phyloP scores from a whole-genome alignment of 106 monocot genomes.

The Vanilla planifolia region DNA sequence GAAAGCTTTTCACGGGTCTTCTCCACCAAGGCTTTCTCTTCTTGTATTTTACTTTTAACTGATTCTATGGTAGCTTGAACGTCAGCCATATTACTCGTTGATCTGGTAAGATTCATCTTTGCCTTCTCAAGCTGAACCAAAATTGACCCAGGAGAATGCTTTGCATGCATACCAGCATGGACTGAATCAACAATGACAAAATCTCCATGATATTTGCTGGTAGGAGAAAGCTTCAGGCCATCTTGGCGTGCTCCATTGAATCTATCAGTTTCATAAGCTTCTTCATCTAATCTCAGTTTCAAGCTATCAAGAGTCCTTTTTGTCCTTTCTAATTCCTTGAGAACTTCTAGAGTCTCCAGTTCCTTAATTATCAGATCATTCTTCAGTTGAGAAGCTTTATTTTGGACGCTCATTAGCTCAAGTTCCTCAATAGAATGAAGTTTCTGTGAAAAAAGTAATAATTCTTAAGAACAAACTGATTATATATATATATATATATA shows the following conservation, averaged over 20 bases:
- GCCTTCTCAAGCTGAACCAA: slow-evolving; percentile 66
- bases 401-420: slow-evolving; percentile 27
- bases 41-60: slow-evolving; percentile 45
- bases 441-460: slow-evolving; percentile 8
- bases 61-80: slow-evolving; percentile 43
- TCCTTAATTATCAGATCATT: slow-evolving; percentile 84
- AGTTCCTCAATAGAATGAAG: slow-evolving; percentile 18
- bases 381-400: slow-evolving; percentile 56
- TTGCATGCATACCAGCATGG: not conserved
- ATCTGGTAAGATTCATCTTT: slow-evolving; percentile 61
- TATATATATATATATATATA: too few relatives aligned
- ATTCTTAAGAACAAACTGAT: too few relatives aligned
- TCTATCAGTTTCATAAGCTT: slow-evolving; percentile 20
- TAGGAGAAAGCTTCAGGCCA: slow-evolving; percentile 25
- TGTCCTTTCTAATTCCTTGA: slow-evolving; percentile 75
- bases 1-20: slow-evolving; percentile 45
- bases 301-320: slow-evolving; percentile 50
- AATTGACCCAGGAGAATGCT: slow-evolving; percentile 38
- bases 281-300: slow-evolving; percentile 51
- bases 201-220: slow-evolving; percentile 20
- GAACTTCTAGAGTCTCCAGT: slow-evolving; percentile 63
- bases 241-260: slow-evolving; percentile 12
- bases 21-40: slow-evolving; percentile 46
- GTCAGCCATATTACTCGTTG: slow-evolving; percentile 45
- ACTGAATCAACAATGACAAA: not conserved